These are phyloP conservation scores for Globomyces pollinis-pini DNA, from an alignment of 192 early-diverging fungal genomes.

Conservation along the genomic window DNA sequence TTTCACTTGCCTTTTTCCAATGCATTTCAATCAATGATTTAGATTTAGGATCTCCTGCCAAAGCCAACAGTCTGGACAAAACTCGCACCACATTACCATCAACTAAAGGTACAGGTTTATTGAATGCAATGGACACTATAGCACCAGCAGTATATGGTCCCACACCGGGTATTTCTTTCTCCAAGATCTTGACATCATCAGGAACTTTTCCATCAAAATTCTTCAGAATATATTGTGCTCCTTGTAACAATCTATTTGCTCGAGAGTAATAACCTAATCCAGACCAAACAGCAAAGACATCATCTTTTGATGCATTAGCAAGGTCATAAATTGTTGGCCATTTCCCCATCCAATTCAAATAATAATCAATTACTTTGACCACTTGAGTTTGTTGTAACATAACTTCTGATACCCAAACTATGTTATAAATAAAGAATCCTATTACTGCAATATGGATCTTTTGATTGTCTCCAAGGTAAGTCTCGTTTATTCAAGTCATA, in stretches of 20 bases:
- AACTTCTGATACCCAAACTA: constrained; percentile 74
- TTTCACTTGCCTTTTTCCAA: constrained; percentile 40
- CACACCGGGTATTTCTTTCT: constrained; percentile 60
- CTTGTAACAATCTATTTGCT: constrained; percentile 59
- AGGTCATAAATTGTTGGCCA: constrained; percentile 68
- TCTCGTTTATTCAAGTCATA: constrained; percentile 51
- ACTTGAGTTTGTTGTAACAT: constrained; percentile 83
- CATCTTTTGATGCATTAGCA: constrained; percentile 53
- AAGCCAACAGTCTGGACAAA: constrained; percentile 49
- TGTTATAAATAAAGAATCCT: neutral
- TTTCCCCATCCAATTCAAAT: constrained; percentile 56
- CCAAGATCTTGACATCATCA: constrained; percentile 37
- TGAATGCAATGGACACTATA: constrained; percentile 62
- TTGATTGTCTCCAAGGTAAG: constrained; percentile 54
- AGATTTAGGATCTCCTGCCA: constrained; percentile 59
- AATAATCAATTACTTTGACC: constrained; percentile 61
- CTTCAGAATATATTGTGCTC: constrained; percentile 53
- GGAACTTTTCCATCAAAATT: constrained; percentile 46
- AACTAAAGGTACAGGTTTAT: constrained; percentile 51
- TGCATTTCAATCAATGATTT: constrained; percentile 42
- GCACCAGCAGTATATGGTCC: constrained; percentile 70
- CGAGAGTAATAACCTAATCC: constrained; percentile 76
- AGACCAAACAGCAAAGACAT: constrained; percentile 36
- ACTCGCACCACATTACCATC: constrained; percentile 77
- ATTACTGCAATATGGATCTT: neutral